phyloP scores from a whole-genome alignment of 768 basidiomycete genomes.

The Russula vinacea region DNA sequence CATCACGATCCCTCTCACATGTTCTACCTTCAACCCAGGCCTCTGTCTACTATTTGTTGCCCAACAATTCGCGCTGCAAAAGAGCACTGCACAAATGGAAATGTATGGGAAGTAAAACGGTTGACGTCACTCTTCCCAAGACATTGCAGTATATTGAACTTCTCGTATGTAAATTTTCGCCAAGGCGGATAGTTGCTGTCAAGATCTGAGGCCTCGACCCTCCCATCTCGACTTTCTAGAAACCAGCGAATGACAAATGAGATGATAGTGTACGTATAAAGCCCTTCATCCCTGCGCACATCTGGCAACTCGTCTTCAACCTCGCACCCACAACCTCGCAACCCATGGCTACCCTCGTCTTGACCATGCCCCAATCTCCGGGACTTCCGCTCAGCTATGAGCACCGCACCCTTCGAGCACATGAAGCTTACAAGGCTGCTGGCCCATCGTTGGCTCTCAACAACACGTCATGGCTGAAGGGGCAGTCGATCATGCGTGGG shows the following conservation, averaged over 20 bases:
- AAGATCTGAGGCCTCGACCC: too few relatives aligned
- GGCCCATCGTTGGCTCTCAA: constrained; percentile 15
- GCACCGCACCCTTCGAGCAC: constrained; percentile 19
- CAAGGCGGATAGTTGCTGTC: too few relatives aligned
- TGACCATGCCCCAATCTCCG: constrained; percentile 18
- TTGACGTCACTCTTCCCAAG: not conserved
- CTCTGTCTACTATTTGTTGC: too few relatives aligned
- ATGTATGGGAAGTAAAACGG: too few relatives aligned
- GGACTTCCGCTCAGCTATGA: constrained; percentile 12
- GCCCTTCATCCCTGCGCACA: too few relatives aligned
- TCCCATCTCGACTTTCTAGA: not conserved
- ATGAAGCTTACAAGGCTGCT: constrained; percentile 5
- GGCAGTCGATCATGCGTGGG: constrained; percentile 21
- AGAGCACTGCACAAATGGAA: too few relatives aligned
- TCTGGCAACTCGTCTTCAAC: not conserved
- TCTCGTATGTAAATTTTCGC: not conserved
- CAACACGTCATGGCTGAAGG: constrained; percentile 14
- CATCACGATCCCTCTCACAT: too few relatives aligned
- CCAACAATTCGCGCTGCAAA: too few relatives aligned
- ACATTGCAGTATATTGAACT: not conserved
- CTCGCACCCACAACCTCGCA: too few relatives aligned
- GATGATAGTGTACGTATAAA: not conserved
- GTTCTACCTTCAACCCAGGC: too few relatives aligned
- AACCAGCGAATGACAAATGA: too few relatives aligned
- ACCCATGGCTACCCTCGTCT: constrained; percentile 18